Evolutionary conservation across 768 basidiomycete species (phyloP).

Genomic region (Hygrocybe punicea): DNA sequence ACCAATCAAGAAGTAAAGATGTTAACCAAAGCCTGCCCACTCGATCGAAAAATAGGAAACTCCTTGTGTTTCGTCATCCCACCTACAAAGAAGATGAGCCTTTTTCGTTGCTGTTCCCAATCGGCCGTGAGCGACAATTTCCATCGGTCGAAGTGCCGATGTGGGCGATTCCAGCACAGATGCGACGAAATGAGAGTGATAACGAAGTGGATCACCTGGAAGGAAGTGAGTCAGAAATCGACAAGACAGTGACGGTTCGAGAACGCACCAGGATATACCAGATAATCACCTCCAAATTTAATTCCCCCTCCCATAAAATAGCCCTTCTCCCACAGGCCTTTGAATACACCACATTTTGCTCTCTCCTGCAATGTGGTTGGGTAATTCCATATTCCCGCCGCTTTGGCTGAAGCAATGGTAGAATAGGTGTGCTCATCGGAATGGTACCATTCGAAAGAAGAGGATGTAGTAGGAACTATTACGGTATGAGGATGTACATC

Average conservation of each 20-base stretch:
- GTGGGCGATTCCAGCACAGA: conserved; percentile 68
- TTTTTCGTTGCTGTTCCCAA: conserved; percentile 98
- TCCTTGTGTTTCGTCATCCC: conserved; percentile 66
- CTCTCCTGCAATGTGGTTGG: conserved; percentile 62
- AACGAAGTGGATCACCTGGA: conserved; percentile 87
- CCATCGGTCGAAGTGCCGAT: conserved; percentile 73
- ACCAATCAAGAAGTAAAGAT: background rate
- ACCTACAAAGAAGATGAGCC: conserved; percentile 85
- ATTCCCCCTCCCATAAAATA: conserved; percentile 87
- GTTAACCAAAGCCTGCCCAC: conserved; percentile 86
- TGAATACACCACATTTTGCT: conserved; percentile 77
- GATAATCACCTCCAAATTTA: conserved; percentile 93
- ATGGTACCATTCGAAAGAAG: conserved; percentile 66
- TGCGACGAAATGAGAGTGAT: conserved; percentile 94
- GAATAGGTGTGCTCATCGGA: conserved; percentile 43
- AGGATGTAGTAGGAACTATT: conserved; percentile 64
- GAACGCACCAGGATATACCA: conserved; percentile 87
- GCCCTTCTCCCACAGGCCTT: conserved; percentile 76
- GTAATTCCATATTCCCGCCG: conserved; percentile 74
- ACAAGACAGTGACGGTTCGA: background rate
- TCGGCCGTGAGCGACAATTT: conserved; percentile 92
- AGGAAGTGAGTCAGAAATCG: background rate
- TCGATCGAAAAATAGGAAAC: conserved; percentile 80
- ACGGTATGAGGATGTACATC: conserved; percentile 45
- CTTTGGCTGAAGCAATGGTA: conserved; percentile 57